phyloP scores from a whole-genome alignment of 345 rosid genomes.

The Bruguiera gymnorhiza region DNA sequence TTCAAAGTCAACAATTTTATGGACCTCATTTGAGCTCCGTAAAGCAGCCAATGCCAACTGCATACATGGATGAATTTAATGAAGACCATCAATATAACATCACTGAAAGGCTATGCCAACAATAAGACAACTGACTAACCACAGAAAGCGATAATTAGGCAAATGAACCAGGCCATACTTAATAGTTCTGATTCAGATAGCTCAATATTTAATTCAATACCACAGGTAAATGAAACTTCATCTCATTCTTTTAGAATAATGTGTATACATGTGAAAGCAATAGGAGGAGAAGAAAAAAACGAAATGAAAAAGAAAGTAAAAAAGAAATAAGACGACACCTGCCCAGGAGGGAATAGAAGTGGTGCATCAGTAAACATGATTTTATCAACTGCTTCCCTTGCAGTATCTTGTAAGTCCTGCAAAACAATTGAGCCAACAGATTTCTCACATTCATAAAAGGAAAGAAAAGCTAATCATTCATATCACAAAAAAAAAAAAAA shows the following conservation, averaged over 20 bases:
- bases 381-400: constrained; percentile 69
- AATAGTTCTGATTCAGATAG: neutral
- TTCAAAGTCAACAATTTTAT: constrained; percentile 60
- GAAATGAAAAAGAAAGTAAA: neutral
- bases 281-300: neutral
- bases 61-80: constrained; percentile 10
- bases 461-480: no score
- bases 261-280: neutral
- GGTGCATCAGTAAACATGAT: constrained; percentile 92
- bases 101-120: neutral
- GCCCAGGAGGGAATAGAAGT: constrained; percentile 88
- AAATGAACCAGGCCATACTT: neutral
- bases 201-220: no score
- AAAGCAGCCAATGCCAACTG: constrained; percentile 92
- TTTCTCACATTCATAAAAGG: no score
- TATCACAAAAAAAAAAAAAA: no score
- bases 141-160: neutral
- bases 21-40: constrained; percentile 57
- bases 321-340: constrained; percentile 42
- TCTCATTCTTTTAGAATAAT: no score
- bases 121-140: neutral
- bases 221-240: no score
- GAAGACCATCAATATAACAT: neutral
- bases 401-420: constrained; percentile 64
- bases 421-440: constrained; percentile 19